Base-by-base conservation (phyloP, 345 rosid species). In the Rhizophora apiculata region DNA sequence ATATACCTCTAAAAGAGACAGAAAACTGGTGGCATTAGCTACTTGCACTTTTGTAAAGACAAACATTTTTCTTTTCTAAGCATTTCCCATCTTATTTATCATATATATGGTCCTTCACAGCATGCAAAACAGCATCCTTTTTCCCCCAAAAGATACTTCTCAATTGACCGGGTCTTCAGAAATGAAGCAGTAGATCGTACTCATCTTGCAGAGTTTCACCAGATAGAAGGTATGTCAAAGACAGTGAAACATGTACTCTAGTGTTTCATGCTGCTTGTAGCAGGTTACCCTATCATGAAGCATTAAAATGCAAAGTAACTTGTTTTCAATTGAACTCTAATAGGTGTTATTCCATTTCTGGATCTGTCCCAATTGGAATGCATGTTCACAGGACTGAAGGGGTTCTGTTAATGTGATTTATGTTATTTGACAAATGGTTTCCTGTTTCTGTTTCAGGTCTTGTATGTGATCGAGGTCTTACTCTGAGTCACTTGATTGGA, bases 171-270 rank as follows among this genome's bases (percentile, higher is more conserved):
- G 68, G 99, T 95, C 63, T 95, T 92, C 88, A 87, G 99, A 80
- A 95, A 95, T 70, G 99, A 95, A 81, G 96, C 99, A 22, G 97
- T 95, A 20, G 99, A 95, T 68, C 85, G 89, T 31, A 95, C 97
- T 54, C 99, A 90, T 81, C 89, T 95, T 32, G 99, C 99, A 55
- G 98, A 95, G 78, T 95, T 95, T 72, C 97, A 95, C 80, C 98
- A 95, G 78, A 90, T 95, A 62, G 99, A 92, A 90, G 97, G 98
- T 94, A 84, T 32, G 29, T 43, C 18, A 43, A 43, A 43, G 18
- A 43, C 3, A 11, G 49, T 3, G 19, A 43, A 43, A 43, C 49
- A 43, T 43, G 49, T 3, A 2, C 18, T 43, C 18, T 11, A 43
- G 18, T 43, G 5, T 57, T 68, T 55, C 19, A 15, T 30, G 48